Percentiles rank a stretch among this genome's conserved stretches.
These are phyloP conservation scores for Leucocoprinus birnbaumii DNA, from an alignment of 768 basidiomycete genomes.

Conservation along the genomic window DNA sequence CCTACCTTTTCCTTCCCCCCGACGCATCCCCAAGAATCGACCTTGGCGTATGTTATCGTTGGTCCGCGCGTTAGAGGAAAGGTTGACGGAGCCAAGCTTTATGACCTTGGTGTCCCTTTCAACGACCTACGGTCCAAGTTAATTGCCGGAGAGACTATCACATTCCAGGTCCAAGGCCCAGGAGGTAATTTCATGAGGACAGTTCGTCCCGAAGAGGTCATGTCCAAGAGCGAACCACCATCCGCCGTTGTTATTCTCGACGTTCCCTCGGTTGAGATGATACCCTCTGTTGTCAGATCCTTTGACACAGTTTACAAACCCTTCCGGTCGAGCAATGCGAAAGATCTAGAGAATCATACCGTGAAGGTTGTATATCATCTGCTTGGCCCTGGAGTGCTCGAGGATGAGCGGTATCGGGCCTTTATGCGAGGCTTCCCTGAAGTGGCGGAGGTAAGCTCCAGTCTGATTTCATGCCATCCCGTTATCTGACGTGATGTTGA, in stretches of 20 bases:
- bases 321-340: slow-evolving; percentile 41
- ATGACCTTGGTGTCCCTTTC: slow-evolving; percentile 56
- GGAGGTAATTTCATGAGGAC: slow-evolving; percentile 38
- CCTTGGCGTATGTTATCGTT: slow-evolving; percentile 48
- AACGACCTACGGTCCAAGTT: slow-evolving; percentile 60
- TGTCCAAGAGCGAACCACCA: slow-evolving; percentile 51
- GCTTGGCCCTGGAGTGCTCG: slow-evolving; percentile 66
- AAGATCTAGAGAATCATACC: slow-evolving; percentile 37
- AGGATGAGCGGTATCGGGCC: slow-evolving; percentile 61
- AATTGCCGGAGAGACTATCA: slow-evolving; percentile 63
- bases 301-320: slow-evolving; percentile 50
- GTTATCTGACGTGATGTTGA: slow-evolving; percentile 3
- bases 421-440: slow-evolving; percentile 73
- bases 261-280: slow-evolving; percentile 59
- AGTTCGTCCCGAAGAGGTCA: slow-evolving; percentile 58
- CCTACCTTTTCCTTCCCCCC: slow-evolving; percentile 27
- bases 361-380: slow-evolving; percentile 61
- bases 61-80: slow-evolving; percentile 59
- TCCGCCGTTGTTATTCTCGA: slow-evolving; percentile 66
- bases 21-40: slow-evolving; percentile 22
- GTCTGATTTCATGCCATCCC: neutral
- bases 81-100: slow-evolving; percentile 68
- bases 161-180: slow-evolving; percentile 42
- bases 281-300: slow-evolving; percentile 45
- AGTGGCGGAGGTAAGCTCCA: slow-evolving; percentile 49